Percentiles rank a stretch among this genome's conserved stretches.
Evolutionary conservation across 2,329 filamentous ascomycete species (phyloP).

Genomic region (Xylariaceae sp.): DNA sequence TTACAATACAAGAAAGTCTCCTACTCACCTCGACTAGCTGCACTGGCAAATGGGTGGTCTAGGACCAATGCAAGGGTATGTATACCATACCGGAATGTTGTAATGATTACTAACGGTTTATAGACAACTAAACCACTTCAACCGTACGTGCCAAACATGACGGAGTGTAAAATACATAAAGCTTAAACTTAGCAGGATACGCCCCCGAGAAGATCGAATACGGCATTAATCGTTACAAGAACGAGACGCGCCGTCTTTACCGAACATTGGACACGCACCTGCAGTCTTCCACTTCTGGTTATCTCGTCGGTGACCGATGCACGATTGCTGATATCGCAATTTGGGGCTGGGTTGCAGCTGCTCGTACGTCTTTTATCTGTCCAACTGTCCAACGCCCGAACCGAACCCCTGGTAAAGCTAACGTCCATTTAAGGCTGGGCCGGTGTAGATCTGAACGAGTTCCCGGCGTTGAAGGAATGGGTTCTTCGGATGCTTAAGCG

Average conservation of each 20-base stretch:
- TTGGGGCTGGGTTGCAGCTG: conserved; percentile 73
- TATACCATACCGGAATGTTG: not conserved
- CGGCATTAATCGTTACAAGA: conserved; percentile 78
- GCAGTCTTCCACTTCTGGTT: conserved; percentile 55
- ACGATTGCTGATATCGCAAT: conserved; percentile 80
- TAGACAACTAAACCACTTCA: conserved; percentile 80
- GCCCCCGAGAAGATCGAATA: conserved; percentile 83
- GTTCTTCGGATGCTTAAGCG: conserved; percentile 70
- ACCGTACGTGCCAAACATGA: conserved; percentile 47
- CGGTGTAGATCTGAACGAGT: conserved; percentile 72
- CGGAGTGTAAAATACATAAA: not conserved
- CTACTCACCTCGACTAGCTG: conserved; percentile 43
- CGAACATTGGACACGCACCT: conserved; percentile 75
- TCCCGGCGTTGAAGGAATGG: conserved; percentile 78
- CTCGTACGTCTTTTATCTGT: conserved; percentile 42
- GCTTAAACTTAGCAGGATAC: conserved; percentile 53
- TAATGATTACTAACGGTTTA: conserved; percentile 19
- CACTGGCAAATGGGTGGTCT: conserved; percentile 80
- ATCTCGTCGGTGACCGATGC: conserved; percentile 67
- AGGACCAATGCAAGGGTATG: conserved; percentile 74
- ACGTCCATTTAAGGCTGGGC: conserved; percentile 51
- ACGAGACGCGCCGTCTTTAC: conserved; percentile 83
- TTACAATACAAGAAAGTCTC: not conserved
- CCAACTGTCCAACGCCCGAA: not conserved
- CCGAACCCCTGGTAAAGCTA: conserved; percentile 5